Percentiles rank a stretch among this genome's conserved stretches.
Evolutionary conservation across 306 rosid species (phyloP).

Genomic region (Crataegus laevigata): DNA sequence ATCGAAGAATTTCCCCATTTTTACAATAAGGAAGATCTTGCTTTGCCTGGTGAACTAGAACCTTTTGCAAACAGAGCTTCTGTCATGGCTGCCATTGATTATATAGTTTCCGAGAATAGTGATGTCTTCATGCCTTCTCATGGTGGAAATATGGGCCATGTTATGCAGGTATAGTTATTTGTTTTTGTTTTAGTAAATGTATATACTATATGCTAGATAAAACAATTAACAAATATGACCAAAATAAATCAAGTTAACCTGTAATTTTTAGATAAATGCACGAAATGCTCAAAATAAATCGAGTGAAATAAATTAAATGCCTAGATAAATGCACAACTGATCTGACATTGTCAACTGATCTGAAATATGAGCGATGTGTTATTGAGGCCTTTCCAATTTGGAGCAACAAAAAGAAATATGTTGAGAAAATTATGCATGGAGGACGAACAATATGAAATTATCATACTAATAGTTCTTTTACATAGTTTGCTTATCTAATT

Average conservation of each 20-base stretch:
- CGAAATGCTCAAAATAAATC: not conserved
- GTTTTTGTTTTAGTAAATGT: not conserved
- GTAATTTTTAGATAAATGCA: not conserved
- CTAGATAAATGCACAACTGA: not conserved
- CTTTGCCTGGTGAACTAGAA: conserved; percentile 62
- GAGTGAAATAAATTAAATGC: not conserved
- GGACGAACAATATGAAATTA: not conserved
- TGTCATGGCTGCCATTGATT: conserved; percentile 91
- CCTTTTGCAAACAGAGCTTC: conserved; percentile 74
- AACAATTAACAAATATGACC: not conserved
- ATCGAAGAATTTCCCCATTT: conserved; percentile 52
- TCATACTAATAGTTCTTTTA: not conserved
- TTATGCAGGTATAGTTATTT: conserved; percentile 57
- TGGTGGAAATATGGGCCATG: conserved; percentile 99
- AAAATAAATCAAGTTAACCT: not conserved
- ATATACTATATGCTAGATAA: not conserved
- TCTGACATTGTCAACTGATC: too few relatives aligned
- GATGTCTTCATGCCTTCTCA: conserved; percentile 98
- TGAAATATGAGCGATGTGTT: not conserved
- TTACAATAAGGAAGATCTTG: conserved; percentile 78
- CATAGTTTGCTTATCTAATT: not conserved
- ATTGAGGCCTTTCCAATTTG: not conserved
- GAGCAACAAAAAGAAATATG: not conserved
- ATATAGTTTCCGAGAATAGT: conserved; percentile 74
- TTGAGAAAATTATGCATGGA: not conserved